Evolutionary conservation across 2,329 filamentous ascomycete genomes (phyloP).

Genomic region (Aschersonia sp.): DNA sequence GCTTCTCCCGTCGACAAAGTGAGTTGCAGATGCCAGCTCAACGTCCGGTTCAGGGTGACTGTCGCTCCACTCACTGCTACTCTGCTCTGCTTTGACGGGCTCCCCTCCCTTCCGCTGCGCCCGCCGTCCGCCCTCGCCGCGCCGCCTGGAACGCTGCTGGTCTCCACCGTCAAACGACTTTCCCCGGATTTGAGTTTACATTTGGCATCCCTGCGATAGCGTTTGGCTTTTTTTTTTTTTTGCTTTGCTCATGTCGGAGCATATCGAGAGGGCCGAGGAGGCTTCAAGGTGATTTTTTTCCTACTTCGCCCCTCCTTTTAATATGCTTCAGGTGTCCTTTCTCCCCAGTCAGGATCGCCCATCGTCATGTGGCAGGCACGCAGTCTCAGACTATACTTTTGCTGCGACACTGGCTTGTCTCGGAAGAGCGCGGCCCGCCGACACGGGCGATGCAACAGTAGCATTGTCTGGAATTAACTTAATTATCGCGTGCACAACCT

Average conservation of each 20-base stretch:
- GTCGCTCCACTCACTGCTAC: too few relatives aligned
- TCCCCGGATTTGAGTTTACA: neutral
- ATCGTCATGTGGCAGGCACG: too few relatives aligned
- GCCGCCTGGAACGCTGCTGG: too few relatives aligned
- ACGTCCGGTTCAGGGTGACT: too few relatives aligned
- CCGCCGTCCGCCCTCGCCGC: too few relatives aligned
- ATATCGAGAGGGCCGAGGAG: conserved; percentile 3
- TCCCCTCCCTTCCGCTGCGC: too few relatives aligned
- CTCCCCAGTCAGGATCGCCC: too few relatives aligned
- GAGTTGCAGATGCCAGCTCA: too few relatives aligned
- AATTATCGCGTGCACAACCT: neutral
- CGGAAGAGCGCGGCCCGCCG: neutral
- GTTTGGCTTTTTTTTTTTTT: neutral
- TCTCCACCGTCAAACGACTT: neutral
- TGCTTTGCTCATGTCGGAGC: conserved; percentile 2
- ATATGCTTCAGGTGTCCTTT: neutral
- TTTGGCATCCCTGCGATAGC: neutral
- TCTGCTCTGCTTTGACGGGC: too few relatives aligned
- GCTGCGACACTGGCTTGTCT: neutral
- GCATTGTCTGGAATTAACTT: neutral
- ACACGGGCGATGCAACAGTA: neutral
- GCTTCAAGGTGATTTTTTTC: conserved; percentile 1
- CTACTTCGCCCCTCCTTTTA: neutral
- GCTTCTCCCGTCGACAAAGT: too few relatives aligned
- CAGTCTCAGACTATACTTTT: too few relatives aligned